phyloP scores from a whole-genome alignment of 2,329 filamentous ascomycete species.

The Phyllachora maydis region DNA sequence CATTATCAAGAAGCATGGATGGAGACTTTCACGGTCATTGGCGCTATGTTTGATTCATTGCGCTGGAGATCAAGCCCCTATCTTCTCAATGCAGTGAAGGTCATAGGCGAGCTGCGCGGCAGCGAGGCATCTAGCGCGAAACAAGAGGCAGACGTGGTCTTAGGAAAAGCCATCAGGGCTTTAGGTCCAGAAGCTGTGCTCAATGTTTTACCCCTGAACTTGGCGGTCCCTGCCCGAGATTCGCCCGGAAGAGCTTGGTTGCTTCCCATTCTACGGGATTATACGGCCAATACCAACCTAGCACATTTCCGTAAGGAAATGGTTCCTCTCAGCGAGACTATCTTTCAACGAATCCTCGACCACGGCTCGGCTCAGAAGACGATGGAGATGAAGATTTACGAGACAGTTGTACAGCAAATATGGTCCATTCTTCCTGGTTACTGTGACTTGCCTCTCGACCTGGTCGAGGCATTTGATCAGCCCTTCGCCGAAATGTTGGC shows the following conservation, averaged over 20 bases:
- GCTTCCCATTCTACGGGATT: slow-evolving; percentile 75
- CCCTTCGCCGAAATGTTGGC: slow-evolving; percentile 75
- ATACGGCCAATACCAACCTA: slow-evolving; percentile 73
- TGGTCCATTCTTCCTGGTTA: slow-evolving; percentile 91
- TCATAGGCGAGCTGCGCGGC: slow-evolving; percentile 67
- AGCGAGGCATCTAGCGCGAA: slow-evolving; percentile 83
- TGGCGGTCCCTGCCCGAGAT: slow-evolving; percentile 54
- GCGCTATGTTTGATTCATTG: slow-evolving; percentile 69
- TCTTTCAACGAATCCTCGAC: slow-evolving; percentile 78
- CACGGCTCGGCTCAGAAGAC: slow-evolving; percentile 71
- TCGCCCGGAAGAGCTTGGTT: slow-evolving; percentile 86
- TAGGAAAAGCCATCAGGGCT: slow-evolving; percentile 69
- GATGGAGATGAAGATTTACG: slow-evolving; percentile 93
- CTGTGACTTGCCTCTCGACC: slow-evolving; percentile 75
- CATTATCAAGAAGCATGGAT: slow-evolving; percentile 90
- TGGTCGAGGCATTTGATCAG: slow-evolving; percentile 62
- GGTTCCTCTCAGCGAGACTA: slow-evolving; percentile 69
- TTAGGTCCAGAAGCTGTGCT: slow-evolving; percentile 81
- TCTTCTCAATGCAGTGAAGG: slow-evolving; percentile 53
- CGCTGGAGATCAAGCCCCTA: slow-evolving; percentile 72
- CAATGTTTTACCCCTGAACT: slow-evolving; percentile 65
- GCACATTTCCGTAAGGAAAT: slow-evolving; percentile 72
- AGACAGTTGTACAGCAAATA: slow-evolving; percentile 86
- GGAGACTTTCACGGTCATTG: slow-evolving; percentile 79
- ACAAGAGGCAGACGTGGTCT: slow-evolving; percentile 80